Evolutionary conservation across 352 stramenopile species (phyloP), one percentile per base, ranked within the genome.

Genomic region (Phytophthora capsici): DNA sequence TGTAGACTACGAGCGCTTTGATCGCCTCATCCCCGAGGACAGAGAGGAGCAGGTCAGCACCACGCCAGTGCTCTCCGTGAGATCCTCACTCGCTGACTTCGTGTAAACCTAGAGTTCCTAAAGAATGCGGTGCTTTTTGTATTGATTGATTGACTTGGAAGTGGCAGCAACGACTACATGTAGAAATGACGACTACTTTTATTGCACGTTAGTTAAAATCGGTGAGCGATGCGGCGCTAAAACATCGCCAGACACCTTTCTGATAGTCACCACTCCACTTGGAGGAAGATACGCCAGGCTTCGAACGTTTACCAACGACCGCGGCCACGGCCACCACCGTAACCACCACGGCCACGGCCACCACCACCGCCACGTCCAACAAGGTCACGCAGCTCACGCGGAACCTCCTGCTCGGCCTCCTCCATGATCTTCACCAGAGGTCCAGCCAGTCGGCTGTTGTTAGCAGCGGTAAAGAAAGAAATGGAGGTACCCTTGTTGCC

Each of bases 401-500:
- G 94, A n/a, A 98, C 86, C 20, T 94, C 69, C 65, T 98, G 93
- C 3, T 92, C 77, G 4, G 92, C 91, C 41, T 98, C 90, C 32
- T 78, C 64, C 55, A 98, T 68, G 44, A 98, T 96, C 65, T 95
- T 93, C 19, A 97, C 78, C 19, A 98, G 69, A 16, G 93, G 86
- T 58, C 69, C 73, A 22, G 89, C 89, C 34, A 98, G 59, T 38
- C 84, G 79, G 13, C 62, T 57, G 59, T 99, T 97, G 17, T 97
- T 93, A 19, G 40, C 36, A n/a, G 77, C 63, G 12, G 93, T 98
- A 75, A 99, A 97, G 74, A 98, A 98, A n/a, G 91, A 97, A 37
- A 98, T 84, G 2, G 95, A 88, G 3, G 81, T 95, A 34, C 96
- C 96, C 71, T 97, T 99, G 52, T 97, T 96, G 14, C 96, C 96